Percentiles rank a stretch among this genome's conserved stretches.
phyloP scores from a whole-genome alignment of 139 green algal genomes.

The Asterochloris erici region DNA sequence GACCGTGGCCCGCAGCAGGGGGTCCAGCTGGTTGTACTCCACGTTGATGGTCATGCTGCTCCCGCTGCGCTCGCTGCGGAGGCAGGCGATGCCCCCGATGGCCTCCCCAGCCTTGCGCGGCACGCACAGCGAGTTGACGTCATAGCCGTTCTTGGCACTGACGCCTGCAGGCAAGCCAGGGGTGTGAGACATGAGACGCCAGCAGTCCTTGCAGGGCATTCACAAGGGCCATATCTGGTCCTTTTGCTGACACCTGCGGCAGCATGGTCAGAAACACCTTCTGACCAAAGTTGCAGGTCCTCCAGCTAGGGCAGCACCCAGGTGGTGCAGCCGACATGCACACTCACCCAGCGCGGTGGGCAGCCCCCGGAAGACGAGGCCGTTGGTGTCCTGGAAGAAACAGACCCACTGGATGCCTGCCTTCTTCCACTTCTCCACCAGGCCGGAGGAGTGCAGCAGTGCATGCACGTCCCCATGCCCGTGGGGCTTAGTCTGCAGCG shows the following conservation, averaged over 20 bases:
- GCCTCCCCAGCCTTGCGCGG: slow-evolving; percentile 92
- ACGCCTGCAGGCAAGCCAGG: slow-evolving; percentile 43
- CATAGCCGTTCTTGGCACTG: slow-evolving; percentile 62
- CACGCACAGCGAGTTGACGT: slow-evolving; percentile 94
- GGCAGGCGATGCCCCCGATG: slow-evolving; percentile 83
- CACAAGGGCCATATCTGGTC: background rate
- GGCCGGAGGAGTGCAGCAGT: slow-evolving; percentile 79
- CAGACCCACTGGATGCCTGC: slow-evolving; percentile 88
- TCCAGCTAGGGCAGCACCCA: no score
- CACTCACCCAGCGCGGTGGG: slow-evolving; percentile 71
- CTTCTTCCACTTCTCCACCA: slow-evolving; percentile 61
- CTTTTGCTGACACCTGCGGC: background rate
- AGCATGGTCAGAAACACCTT: background rate
- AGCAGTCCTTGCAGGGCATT: background rate
- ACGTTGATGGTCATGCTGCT: slow-evolving; percentile 91
- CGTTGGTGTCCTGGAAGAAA: slow-evolving; percentile 99
- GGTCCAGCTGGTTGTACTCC: slow-evolving; percentile 99
- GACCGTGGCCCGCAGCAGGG: slow-evolving; percentile 80
- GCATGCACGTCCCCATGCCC: slow-evolving; percentile 97
- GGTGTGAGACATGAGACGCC: background rate
- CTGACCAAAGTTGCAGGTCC: background rate
- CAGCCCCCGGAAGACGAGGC: slow-evolving; percentile 88
- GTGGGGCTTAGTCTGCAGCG: slow-evolving; percentile 93
- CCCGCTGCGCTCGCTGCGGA: slow-evolving; percentile 51
- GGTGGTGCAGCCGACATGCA: background rate